Base-by-base conservation (phyloP, 805 yeast species). In the Wickerhamiella slavikovae region DNA sequence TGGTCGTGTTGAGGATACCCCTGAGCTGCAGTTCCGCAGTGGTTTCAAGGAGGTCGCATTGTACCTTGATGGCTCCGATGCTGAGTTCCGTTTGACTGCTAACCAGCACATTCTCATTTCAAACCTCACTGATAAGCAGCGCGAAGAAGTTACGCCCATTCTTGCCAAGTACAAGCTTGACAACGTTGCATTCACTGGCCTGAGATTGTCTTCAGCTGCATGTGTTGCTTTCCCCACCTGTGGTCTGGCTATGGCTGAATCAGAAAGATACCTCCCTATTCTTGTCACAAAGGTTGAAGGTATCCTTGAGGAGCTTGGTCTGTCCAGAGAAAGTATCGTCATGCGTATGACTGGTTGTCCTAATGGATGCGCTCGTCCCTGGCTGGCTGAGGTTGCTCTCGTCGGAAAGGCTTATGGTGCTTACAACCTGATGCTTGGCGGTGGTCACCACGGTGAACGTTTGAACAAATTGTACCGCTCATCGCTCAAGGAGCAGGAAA, bases 301-400 rank as follows among this genome's bases (percentile, higher is more conserved):
- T n/a, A 70, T 80, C 14, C 60, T 85, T 34, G 95, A 85, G 55
- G 93, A 82, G 47, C 70, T 71, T 40, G 96, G 96, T 6, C 65
- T 85, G 43, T 75, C 93, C 48, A 93, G 82, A 45, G 96, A 85
- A 54, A 72, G 93, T 5, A 66, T 85, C 40, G 93, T 82, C 15
- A 76, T 85, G 92, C 71, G 96, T 60, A 83, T 85, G 95, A 85
- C 95, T 18, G 96, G 96, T 33, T 85, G 96, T 64, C 95, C 95
- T 32, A 85, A 85, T 52, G 96, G 96, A 41, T 85, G 96, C 62
- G 89, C 96, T 15, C 71, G 96, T 54, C 96, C 96, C 17, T 85
- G 95, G 95, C 58, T 85, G 29, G 96, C 95, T 4, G 96, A 85
- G 53, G 70, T 85, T 34, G 96, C 95, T 1, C 63, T 82, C 35